Conservation (phyloP, 768 basidiomycete species). For the Kwoniella sp. region DNA sequence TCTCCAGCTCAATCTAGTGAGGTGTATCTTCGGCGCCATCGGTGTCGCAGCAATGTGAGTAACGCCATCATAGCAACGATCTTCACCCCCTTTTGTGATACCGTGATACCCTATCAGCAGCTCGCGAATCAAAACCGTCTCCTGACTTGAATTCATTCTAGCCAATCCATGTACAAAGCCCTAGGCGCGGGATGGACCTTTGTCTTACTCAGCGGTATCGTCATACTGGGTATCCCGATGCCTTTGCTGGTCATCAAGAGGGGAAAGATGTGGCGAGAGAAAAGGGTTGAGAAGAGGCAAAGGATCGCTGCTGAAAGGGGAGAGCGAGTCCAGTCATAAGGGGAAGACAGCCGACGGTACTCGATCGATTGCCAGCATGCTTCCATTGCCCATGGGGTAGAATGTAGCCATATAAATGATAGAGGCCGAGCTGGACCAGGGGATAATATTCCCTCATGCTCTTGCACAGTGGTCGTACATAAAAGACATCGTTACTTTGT, state of each 20-base stretch:
- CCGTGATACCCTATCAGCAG: too few species aligned
- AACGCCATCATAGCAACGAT: too few species aligned
- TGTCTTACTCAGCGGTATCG: conserved; percentile 45
- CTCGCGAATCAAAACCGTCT: too few species aligned
- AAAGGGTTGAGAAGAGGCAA: conserved; percentile 14
- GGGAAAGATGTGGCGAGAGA: conserved; percentile 40
- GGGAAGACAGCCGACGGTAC: too few species aligned
- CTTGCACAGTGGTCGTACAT: too few species aligned
- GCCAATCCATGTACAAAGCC: conserved; percentile 39
- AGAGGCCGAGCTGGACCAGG: too few species aligned
- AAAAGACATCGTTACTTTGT: too few species aligned
- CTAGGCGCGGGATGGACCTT: conserved; percentile 52
- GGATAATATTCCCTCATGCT: too few species aligned
- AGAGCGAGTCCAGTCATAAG: neutral
- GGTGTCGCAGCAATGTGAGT: conserved; percentile 45
- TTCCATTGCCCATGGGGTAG: too few species aligned
- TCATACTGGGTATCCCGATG: conserved; percentile 35
- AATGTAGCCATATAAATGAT: too few species aligned
- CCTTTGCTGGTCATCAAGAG: conserved; percentile 35
- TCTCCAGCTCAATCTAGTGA: conserved; percentile 50
- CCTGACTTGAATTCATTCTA: neutral
- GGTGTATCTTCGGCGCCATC: conserved; percentile 52
- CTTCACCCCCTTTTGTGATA: neutral
- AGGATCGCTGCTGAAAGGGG: neutral
- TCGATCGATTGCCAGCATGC: too few species aligned